Evolutionary conservation across 140 eudicot genomes (phyloP), one percentile per base, ranked within the genome.

Genomic region (Eryngium alpinum): DNA sequence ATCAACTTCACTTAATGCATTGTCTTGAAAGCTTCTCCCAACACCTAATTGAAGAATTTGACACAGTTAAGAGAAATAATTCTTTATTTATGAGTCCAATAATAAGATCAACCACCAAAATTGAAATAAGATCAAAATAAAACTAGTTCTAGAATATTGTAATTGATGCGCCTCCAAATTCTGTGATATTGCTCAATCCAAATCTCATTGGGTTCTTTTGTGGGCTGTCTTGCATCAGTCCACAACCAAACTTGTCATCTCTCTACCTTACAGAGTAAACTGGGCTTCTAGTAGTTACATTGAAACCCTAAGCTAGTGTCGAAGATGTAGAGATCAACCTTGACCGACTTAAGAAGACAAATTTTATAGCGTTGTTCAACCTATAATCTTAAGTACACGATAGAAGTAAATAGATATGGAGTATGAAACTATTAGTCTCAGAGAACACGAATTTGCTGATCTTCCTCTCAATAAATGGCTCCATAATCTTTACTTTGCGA

Each of bases 21-120:
- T 44, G 86, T 94, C 98, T 63, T 56, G 87, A 87, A 94, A 90
- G 84, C 80, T 82, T 84, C 88, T 89, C 76, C 85, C 87, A 77
- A 21, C 62, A 67, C 89, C 96, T 92, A 84, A 59, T 27, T 18
- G 67, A 73, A 51, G 44, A 81, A 81, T 34, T 27, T 27, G 52
- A 34, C 53, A 16, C 60, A 52, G 72, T 66, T 31, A 63, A 46
- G 38, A 66, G 28, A 74, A 78, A 82, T 16, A 6, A 65, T 9
- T 12, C 12, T 75, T n/a, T n/a, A n/a, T 9, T 24, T 1, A 80
- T 1, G 31, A 52, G 50, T 80, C 27, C 28, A 1, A 21, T 1
- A n/a, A n/a, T n/a, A n/a, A n/a, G n/a, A n/a, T n/a, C n/a, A n/a
- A n/a, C n/a, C n/a, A n/a, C n/a, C n/a, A n/a, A n/a, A n/a, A n/a